Percentiles rank a stretch among this genome's conserved stretches.
Evolutionary conservation across 805 yeast genomes (phyloP).

Genomic region (Cyberlindnera maritima): DNA sequence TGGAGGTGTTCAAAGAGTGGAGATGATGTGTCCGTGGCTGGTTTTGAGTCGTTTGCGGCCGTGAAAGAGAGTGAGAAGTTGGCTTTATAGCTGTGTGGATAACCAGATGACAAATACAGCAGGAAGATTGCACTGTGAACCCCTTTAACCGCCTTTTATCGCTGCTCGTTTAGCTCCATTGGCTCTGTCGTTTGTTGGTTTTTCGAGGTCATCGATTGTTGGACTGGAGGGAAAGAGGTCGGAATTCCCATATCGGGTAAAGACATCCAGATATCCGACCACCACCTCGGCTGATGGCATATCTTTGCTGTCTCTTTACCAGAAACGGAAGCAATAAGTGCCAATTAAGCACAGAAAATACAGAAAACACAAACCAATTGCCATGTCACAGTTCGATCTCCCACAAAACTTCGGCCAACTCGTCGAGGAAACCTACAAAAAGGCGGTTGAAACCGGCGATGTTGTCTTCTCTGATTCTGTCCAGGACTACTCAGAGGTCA

Average conservation of each 20-base stretch:
- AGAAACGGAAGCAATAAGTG: neutral
- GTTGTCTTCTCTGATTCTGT: constrained; percentile 52
- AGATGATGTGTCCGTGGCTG: neutral
- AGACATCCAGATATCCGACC: neutral
- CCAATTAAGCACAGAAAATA: neutral
- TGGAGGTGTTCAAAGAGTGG: neutral
- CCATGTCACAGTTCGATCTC: constrained; percentile 27
- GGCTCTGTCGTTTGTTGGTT: neutral
- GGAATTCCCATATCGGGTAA: neutral
- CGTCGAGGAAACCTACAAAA: constrained; percentile 40
- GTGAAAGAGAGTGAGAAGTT: neutral
- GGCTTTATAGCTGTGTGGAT: neutral
- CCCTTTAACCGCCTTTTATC: neutral
- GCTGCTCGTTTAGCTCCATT: neutral
- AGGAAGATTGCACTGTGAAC: neutral
- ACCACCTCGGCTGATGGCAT: neutral
- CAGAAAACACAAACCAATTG: neutral
- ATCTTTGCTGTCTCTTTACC: neutral
- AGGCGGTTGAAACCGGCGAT: constrained; percentile 45
- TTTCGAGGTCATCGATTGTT: constrained; percentile 4
- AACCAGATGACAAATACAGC: neutral
- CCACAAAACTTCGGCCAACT: constrained; percentile 38
- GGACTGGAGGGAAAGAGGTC: constrained; percentile 1
- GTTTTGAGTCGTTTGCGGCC: no score
- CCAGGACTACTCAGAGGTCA: constrained; percentile 29